Percentiles rank a stretch among this genome's conserved stretches.
Evolutionary conservation across 139 green algal species (phyloP).

Genomic region (Pycnococcus provasolii): DNA sequence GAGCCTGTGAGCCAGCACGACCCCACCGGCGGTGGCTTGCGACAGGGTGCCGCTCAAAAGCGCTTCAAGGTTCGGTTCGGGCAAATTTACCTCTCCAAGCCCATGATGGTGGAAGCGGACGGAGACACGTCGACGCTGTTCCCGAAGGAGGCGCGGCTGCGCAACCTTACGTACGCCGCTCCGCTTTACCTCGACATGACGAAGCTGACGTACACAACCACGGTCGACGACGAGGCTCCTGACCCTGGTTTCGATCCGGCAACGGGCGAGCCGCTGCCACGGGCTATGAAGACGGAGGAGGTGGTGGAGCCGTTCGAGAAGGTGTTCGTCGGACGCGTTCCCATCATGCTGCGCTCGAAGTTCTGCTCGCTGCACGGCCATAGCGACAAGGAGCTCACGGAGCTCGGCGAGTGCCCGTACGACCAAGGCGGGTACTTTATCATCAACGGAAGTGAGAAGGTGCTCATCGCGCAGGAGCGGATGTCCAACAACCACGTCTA

Average conservation of each 20-base stretch:
- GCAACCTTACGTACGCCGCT: slow-evolving; percentile 95
- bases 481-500: slow-evolving; percentile 98
- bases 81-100: slow-evolving; percentile 91
- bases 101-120: slow-evolving; percentile 82
- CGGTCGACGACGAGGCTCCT: slow-evolving; percentile 32
- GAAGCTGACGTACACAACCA: slow-evolving; percentile 41
- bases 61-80: slow-evolving; percentile 66
- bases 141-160: slow-evolving; percentile 84
- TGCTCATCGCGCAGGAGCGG: slow-evolving; percentile 95
- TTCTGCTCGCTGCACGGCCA: slow-evolving; percentile 77
- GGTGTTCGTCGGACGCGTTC: slow-evolving; percentile 90
- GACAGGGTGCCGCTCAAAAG: slow-evolving; percentile 37
- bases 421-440: slow-evolving; percentile 98
- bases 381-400: slow-evolving; percentile 69
- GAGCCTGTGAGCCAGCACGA: slow-evolving; percentile 68
- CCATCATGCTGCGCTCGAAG: slow-evolving; percentile 92
- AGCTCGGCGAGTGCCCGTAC: slow-evolving; percentile 90
- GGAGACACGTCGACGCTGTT: slow-evolving; percentile 80
- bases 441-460: slow-evolving; percentile 97
- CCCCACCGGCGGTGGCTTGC: slow-evolving; percentile 25
- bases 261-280: too few species aligned
- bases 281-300: slow-evolving; percentile 34
- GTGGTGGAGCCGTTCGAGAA: slow-evolving; percentile 37
- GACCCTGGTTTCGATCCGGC: slow-evolving; percentile 26
- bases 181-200: slow-evolving; percentile 86